Percentiles rank a stretch among this genome's conserved stretches.
These are phyloP conservation scores for Pilasporangium apinafurcum DNA, from an alignment of 352 stramenopile genomes.

Conservation along the genomic window DNA sequence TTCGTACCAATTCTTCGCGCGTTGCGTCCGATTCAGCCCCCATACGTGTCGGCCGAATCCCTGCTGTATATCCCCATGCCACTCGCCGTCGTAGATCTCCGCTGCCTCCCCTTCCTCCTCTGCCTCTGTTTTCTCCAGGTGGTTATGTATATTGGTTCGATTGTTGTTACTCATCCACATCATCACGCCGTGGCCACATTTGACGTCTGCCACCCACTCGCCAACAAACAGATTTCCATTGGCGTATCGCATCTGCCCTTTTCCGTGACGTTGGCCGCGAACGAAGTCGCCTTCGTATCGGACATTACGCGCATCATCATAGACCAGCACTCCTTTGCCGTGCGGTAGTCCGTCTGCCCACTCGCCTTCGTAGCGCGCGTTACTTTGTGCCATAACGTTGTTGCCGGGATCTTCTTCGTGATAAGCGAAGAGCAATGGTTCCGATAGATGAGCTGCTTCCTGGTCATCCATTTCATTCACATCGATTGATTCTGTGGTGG, in stretches of 20 bases:
- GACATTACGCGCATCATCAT: constrained; percentile 47
- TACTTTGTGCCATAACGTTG: constrained; percentile 26
- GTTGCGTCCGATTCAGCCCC: constrained; percentile 16
- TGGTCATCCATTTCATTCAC: constrained; percentile 1
- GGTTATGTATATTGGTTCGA: constrained; percentile 9
- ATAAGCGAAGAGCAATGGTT: constrained; percentile 27
- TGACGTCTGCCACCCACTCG: constrained; percentile 61
- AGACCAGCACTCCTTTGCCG: constrained; percentile 65
- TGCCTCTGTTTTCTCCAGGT: too few species aligned
- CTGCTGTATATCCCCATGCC: constrained; percentile 60
- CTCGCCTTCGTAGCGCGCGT: constrained; percentile 68
- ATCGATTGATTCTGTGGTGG: not conserved
- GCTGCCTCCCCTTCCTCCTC: too few species aligned
- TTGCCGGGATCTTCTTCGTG: constrained; percentile 1
- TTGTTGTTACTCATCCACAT: constrained; percentile 35
- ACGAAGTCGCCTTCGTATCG: constrained; percentile 56
- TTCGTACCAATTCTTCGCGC: constrained; percentile 81
- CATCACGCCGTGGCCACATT: constrained; percentile 76
- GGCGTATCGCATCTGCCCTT: constrained; percentile 61
- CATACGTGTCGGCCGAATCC: constrained; percentile 83
- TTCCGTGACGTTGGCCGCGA: constrained; percentile 39
- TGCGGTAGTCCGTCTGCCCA: constrained; percentile 70
- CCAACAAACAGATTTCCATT: constrained; percentile 63
- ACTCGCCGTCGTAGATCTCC: constrained; percentile 77
- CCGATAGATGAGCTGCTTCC: not conserved